Percentiles rank a stretch among this genome's conserved stretches.
phyloP scores from a whole-genome alignment of 345 rosid genomes.

The Lepidium africanum region DNA sequence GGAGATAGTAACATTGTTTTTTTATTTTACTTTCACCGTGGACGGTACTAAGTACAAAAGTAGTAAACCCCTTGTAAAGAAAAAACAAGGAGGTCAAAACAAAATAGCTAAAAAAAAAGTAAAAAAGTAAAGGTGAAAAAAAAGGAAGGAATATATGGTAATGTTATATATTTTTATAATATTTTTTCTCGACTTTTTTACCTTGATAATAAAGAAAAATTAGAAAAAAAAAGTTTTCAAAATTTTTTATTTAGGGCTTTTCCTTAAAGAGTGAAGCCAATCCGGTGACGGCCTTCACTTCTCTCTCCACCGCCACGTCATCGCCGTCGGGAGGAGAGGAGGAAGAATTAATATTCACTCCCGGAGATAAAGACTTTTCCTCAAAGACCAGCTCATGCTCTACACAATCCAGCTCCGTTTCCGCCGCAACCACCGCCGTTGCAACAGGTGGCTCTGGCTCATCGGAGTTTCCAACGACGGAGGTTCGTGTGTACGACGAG shows the following conservation, averaged over 20 bases:
- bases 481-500: conserved; percentile 46
- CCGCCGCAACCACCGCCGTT: not conserved
- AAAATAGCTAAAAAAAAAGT: not conserved
- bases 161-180: conserved; percentile 17
- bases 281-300: conserved; percentile 74
- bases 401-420: conserved; percentile 14
- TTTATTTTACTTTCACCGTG: conserved; percentile 16
- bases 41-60: conserved; percentile 24
- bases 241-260: conserved; percentile 47
- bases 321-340: conserved; percentile 7
- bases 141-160: not conserved
- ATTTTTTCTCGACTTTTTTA: conserved; percentile 9
- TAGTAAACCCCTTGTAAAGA: conserved; percentile 7
- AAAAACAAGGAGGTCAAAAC: conserved; percentile 18
- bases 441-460: conserved; percentile 2
- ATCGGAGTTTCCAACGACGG: conserved; percentile 6
- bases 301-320: conserved; percentile 42
- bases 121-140: not conserved
- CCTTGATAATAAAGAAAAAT: conserved; percentile 13
- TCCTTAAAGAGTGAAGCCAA: conserved; percentile 76
- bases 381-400: conserved; percentile 64
- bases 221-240: conserved; percentile 24
- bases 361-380: conserved; percentile 26
- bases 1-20: not conserved
- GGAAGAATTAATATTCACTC: not conserved